Evolutionary conservation across 495 filamentous ascomycete genomes (phyloP).

Genomic region (Penicillium robsamsonii): DNA sequence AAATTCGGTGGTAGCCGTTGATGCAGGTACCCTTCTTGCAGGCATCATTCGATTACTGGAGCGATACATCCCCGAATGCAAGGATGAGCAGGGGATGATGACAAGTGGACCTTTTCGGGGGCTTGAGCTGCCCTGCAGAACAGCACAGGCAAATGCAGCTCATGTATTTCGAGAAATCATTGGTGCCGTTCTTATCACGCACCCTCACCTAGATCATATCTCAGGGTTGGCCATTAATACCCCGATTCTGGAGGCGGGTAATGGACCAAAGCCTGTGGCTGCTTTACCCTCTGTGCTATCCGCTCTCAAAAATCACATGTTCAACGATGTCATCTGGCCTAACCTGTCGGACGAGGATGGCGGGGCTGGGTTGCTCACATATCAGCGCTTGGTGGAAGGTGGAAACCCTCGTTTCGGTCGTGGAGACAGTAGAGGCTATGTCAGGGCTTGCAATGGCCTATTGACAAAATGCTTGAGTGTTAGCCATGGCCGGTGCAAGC

Average conservation of each 20-base stretch:
- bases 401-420: slow-evolving; percentile 77
- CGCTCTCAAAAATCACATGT: slow-evolving; percentile 88
- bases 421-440: slow-evolving; percentile 73
- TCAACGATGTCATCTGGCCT: slow-evolving; percentile 97
- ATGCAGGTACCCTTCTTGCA: slow-evolving; percentile 86
- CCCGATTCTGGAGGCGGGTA: slow-evolving; percentile 70
- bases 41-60: slow-evolving; percentile 75
- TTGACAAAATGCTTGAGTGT: slow-evolving; percentile 74
- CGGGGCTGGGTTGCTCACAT: slow-evolving; percentile 87
- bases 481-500: slow-evolving; percentile 85
- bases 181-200: slow-evolving; percentile 85
- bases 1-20: slow-evolving; percentile 81
- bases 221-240: slow-evolving; percentile 91
- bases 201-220: slow-evolving; percentile 92
- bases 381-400: slow-evolving; percentile 83
- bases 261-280: slow-evolving; percentile 75
- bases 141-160: slow-evolving; percentile 71
- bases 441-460: slow-evolving; percentile 80
- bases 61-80: slow-evolving; percentile 43
- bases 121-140: slow-evolving; percentile 59
- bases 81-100: slow-evolving; percentile 22
- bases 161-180: slow-evolving; percentile 75
- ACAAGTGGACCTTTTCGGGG: slow-evolving; percentile 69
- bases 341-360: slow-evolving; percentile 96
- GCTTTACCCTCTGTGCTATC: slow-evolving; percentile 81